These are phyloP conservation scores for Suillus decipiens DNA, from an alignment of 768 basidiomycete species.

Conservation along the genomic window DNA sequence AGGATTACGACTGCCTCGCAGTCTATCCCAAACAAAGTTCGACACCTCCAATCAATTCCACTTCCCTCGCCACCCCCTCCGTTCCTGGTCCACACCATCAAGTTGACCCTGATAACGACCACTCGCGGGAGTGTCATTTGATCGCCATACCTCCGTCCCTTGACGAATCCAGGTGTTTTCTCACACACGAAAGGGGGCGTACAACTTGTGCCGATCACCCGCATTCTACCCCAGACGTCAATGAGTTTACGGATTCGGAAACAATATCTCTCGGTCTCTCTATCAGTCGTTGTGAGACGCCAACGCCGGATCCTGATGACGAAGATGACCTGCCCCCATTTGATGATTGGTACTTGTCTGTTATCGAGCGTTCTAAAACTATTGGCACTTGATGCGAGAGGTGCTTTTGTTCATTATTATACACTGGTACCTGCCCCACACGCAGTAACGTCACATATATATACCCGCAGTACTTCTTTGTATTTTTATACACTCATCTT, in stretches of 20 bases:
- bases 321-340: constrained; percentile 18
- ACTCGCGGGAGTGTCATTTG: constrained; percentile 11
- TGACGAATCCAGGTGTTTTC: constrained; percentile 6
- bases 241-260: background rate
- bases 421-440: constrained; percentile 7
- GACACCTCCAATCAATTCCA: background rate
- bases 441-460: background rate
- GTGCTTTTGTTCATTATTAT: background rate
- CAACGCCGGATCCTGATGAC: constrained; percentile 5
- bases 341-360: constrained; percentile 21
- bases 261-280: background rate
- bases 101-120: background rate
- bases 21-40: background rate
- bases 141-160: background rate
- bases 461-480: background rate
- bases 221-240: background rate
- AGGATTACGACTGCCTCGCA: constrained; percentile 9
- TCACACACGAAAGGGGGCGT: constrained; percentile 6
- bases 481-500: constrained; percentile 1
- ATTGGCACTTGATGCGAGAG: background rate
- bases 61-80: background rate
- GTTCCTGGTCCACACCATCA: constrained; percentile 2
- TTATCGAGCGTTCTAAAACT: constrained; percentile 13
- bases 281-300: constrained; percentile 10
- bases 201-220: constrained; percentile 1